Base-by-base conservation (phyloP, 352 stramenopile species). In the Aphanomyces cochlioides region DNA sequence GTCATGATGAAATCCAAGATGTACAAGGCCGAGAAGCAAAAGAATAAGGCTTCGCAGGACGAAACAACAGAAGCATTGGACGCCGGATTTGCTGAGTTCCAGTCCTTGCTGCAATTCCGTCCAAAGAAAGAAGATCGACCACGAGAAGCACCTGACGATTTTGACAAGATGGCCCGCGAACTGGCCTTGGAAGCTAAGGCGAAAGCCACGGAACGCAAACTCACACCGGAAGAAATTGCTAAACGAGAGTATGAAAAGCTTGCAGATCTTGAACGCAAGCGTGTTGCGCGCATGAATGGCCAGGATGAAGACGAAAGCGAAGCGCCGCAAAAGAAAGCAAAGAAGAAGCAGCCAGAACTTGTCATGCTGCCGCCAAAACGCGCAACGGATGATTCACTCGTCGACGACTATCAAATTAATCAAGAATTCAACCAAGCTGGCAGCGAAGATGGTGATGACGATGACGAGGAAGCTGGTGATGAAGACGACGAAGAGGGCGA, bases 251-350 rank as follows among this genome's bases (percentile, higher is more conserved):
- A 90, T 19, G 92, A 98, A 50, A 79, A 85, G 48, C 77, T 99
- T 28, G 82, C 94, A 7, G 83, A 97, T 72, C 73, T 98, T 17
- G 96, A 99, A 78, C 92, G 90, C 54, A 90, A 95, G 73, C 88
- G 96, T n/a, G 71, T 98, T 21, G 91, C 90, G 4, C 83, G 95
- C 56, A 99, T 99, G 96, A 91, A 96, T 67, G 93, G 93, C n/a
- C 28, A 28, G 28, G 28, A 28, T 28, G 91, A 96, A 56, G 82
- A 90, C 4, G 76, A 77, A 17, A 78, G 85, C 7, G 78, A 85
- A 15, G 83, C 89, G 45, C 90, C 96, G 39, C 79, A 85, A 6
- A 79, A 82, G 0, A 78, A 81, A 8, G 68, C 66, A 3, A 74
- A 65, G 43, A 82, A 81, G 47, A 82, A 85, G 72, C 59, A 65